A percentile compares a stretch with the other conserved stretches of the same genome.
phyloP scores from a whole-genome alignment of 352 stramenopile species.

The Pilasporangium apinafurcum region DNA sequence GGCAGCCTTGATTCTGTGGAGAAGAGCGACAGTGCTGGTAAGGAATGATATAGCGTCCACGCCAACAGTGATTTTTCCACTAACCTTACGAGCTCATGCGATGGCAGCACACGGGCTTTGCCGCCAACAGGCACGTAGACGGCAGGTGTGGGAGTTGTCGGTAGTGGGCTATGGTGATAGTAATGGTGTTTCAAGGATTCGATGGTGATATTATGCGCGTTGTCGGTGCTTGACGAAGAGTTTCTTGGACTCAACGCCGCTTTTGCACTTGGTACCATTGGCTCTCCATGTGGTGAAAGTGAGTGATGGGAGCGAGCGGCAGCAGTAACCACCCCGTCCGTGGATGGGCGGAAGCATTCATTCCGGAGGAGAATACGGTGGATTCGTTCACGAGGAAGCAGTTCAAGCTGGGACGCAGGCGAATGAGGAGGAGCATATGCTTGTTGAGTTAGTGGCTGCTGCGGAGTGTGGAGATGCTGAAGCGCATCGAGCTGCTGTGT shows the following conservation, averaged over 20 bases:
- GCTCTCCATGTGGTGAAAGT: neutral
- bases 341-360: slow-evolving; percentile 5
- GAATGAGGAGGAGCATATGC: neutral
- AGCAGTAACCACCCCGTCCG: neutral
- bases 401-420: neutral
- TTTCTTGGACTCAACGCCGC: too few relatives aligned
- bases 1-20: slow-evolving; percentile 11
- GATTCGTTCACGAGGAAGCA: slow-evolving; percentile 4
- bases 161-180: neutral
- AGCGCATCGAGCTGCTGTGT: slow-evolving; percentile 24
- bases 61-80: too few relatives aligned
- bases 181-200: neutral
- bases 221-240: neutral
- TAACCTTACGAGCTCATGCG: slow-evolving; percentile 16
- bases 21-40: too few relatives aligned
- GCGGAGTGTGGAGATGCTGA: neutral
- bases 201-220: neutral
- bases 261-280: neutral
- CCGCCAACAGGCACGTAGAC: slow-evolving; percentile 22
- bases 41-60: too few relatives aligned
- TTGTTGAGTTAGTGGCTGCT: slow-evolving; percentile 1
- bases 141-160: neutral
- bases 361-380: slow-evolving; percentile 5
- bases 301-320: slow-evolving; percentile 1
- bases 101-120: slow-evolving; percentile 20